Evolutionary conservation across 2,329 filamentous ascomycete genomes (phyloP).

Genomic region (Cadophora sp.): DNA sequence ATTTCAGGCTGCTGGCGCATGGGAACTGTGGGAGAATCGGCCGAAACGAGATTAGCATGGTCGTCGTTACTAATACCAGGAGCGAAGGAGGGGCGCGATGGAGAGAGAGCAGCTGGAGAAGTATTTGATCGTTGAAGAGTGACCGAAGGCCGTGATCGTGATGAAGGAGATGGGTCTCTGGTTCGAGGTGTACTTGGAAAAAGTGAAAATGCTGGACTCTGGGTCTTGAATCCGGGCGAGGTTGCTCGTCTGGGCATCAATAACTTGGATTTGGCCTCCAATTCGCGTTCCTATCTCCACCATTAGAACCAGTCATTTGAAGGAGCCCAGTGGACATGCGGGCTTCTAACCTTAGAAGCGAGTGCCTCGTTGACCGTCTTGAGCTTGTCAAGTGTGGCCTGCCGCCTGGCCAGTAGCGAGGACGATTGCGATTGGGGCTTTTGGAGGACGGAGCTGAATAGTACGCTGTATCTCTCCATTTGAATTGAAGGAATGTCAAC

Average conservation of each 20-base stretch:
- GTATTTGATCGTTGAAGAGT: conserved; percentile 58
- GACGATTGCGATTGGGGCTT: conserved; percentile 33
- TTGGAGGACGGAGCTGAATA: conserved; percentile 82
- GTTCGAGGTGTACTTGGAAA: conserved; percentile 41
- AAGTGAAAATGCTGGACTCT: conserved; percentile 54
- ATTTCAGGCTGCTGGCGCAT: neutral
- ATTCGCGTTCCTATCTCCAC: conserved; percentile 47
- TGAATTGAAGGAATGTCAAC: conserved; percentile 81
- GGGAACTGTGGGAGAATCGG: conserved; percentile 9
- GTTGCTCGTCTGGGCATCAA: conserved; percentile 52
- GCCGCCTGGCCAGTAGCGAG: conserved; percentile 59
- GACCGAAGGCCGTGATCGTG: conserved; percentile 15
- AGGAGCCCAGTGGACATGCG: conserved; percentile 23
- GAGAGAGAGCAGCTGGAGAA: conserved; percentile 58
- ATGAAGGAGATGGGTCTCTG: conserved; percentile 26
- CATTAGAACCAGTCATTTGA: conserved; percentile 31
- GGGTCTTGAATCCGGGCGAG: conserved; percentile 52
- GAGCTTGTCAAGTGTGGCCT: conserved; percentile 64
- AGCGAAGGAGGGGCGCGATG: conserved; percentile 47
- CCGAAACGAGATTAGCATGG: conserved; percentile 33
- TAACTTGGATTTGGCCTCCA: conserved; percentile 35
- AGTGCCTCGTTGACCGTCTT: conserved; percentile 58
- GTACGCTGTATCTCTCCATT: conserved; percentile 91
- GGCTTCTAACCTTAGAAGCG: conserved; percentile 44
- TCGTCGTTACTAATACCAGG: conserved; percentile 31